Evolutionary conservation across 1,284 basidiomycete genomes (phyloP).

Genomic region (Somion occarium): DNA sequence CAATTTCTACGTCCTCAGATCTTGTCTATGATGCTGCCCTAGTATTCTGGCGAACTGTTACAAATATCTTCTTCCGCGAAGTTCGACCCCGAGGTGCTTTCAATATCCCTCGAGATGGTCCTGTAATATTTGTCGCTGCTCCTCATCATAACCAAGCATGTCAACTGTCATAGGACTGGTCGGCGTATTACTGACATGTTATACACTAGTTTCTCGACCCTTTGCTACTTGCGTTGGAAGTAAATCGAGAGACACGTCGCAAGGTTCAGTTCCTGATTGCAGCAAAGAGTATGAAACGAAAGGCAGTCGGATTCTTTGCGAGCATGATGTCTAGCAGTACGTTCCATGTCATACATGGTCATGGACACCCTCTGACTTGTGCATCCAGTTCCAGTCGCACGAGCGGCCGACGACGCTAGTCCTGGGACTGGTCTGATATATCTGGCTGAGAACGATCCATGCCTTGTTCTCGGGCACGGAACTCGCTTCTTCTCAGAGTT

Average conservation of each 20-base stretch:
- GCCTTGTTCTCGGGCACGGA: slow-evolving; percentile 73
- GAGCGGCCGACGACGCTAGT: slow-evolving; percentile 88
- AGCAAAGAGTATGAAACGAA: slow-evolving; percentile 86
- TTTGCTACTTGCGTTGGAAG: slow-evolving; percentile 84
- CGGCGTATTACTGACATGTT: slow-evolving; percentile 7
- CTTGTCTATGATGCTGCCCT: slow-evolving; percentile 61
- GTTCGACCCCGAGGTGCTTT: slow-evolving; percentile 93
- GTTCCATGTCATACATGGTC: slow-evolving; percentile 28
- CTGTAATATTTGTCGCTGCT: slow-evolving; percentile 94
- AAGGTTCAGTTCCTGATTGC: slow-evolving; percentile 90
- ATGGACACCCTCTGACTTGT: not conserved
- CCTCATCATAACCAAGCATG: slow-evolving; percentile 94
- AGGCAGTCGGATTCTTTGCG: slow-evolving; percentile 80
- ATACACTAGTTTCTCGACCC: slow-evolving; percentile 89
- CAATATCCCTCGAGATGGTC: slow-evolving; percentile 89
- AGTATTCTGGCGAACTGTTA: slow-evolving; percentile 79
- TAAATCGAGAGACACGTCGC: slow-evolving; percentile 79
- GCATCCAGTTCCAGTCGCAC: slow-evolving; percentile 80
- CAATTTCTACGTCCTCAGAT: slow-evolving; percentile 14
- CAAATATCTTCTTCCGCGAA: slow-evolving; percentile 97
- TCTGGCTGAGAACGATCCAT: slow-evolving; percentile 74
- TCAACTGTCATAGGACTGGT: slow-evolving; percentile 5
- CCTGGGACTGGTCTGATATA: slow-evolving; percentile 73
- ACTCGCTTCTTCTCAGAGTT: slow-evolving; percentile 83
- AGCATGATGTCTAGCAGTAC: slow-evolving; percentile 88